Evolutionary conservation across 257 asterid species (phyloP), one percentile per base, ranked within the genome.

Genomic region (Nicotiana sylvestris): DNA sequence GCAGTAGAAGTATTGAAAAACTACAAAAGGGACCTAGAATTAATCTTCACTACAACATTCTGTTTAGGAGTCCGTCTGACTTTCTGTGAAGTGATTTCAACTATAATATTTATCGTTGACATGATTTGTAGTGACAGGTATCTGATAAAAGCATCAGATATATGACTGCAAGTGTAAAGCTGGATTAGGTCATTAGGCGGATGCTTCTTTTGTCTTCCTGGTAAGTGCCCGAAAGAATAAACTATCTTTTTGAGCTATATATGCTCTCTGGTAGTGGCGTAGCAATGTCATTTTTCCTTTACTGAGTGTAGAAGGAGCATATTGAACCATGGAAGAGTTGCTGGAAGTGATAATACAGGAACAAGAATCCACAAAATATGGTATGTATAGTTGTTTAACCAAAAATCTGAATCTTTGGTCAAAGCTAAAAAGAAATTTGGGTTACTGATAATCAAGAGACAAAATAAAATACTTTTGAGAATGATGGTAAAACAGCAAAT

Each of bases 171-270:
- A 96, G 89, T 8, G 97, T 94, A 94, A 96, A 86, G 98, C 98
- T 83, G 94, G 88, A 82, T 93, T 94, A 95, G 97, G 95, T 76
- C 86, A 88, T 49, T 90, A 90, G 85, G 91, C 98, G 62, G 98
- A 96, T 83, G 98, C 97, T 16, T 96, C 95, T 58, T 89, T 92
- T 65, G 95, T 84, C 98, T 93, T 87, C 98, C 97, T 10, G 97
- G 98, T 96, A 81, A 84, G 72, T 64, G 87, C 51, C 6, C 15
- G 15, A 62, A 46, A 7, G 46, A 64, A 16, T 39, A 61, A 65
- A 37, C 79, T 21, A 39, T 43, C 5, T 12, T 72, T 21, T 25
- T 17, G 39, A 43, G 25, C 29, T 25, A 61, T 9, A 15, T 37
- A 30, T 74, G 35, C 46, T 76, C 69, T 61, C 51, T 56, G 29